Conservation (phyloP, 2,329 filamentous ascomycete species). For the Domatiomyces globalis region DNA sequence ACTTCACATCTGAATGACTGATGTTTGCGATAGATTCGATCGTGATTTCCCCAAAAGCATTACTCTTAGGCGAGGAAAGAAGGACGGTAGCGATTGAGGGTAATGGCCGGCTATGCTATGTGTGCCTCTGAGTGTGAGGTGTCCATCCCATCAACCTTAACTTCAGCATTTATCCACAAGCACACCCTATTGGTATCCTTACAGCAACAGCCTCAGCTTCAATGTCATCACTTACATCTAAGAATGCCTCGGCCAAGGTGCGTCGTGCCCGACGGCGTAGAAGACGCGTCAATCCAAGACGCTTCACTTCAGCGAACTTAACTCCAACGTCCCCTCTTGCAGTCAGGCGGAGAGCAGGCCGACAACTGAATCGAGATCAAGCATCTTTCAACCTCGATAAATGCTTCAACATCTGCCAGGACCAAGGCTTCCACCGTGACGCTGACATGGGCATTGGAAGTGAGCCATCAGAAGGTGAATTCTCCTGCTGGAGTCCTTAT, state of each 20-base stretch:
- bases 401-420: slow-evolving; percentile 7
- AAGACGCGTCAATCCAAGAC: neutral
- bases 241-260: neutral
- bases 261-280: neutral
- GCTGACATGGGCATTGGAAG: slow-evolving; percentile 6
- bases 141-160: neutral
- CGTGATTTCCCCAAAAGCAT: too few relatives aligned
- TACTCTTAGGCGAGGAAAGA: neutral
- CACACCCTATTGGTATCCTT: neutral
- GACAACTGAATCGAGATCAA: slow-evolving; percentile 5
- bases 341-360: slow-evolving; percentile 1
- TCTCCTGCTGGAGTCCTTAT: too few relatives aligned
- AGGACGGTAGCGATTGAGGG: neutral
- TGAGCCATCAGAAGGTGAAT: slow-evolving; percentile 1
- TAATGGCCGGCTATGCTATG: neutral
- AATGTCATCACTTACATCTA: neutral
- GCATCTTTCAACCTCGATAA: slow-evolving; percentile 4
- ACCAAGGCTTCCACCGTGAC: slow-evolving; percentile 8
- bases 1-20: too few relatives aligned
- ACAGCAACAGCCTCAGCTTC: neutral
- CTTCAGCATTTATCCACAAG: neutral
- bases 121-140: neutral
- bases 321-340: neutral
- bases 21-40: too few relatives aligned
- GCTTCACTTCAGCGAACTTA: neutral